Base-by-base conservation (phyloP, 176 grass and related monocot species). In the Typha latifolia region DNA sequence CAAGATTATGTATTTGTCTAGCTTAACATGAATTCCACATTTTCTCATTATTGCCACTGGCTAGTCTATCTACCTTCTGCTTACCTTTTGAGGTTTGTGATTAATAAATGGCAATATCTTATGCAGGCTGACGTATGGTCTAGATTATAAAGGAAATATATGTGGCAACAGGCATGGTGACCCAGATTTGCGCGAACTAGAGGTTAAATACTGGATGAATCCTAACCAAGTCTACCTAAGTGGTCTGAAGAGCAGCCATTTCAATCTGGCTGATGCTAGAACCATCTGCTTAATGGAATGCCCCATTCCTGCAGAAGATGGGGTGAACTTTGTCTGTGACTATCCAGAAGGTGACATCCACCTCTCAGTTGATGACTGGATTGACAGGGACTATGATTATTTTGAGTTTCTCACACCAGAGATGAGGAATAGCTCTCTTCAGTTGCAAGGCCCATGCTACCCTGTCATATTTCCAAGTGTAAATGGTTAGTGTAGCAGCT, bases 251-350 rank as follows among this genome's bases (percentile, higher is more conserved):
- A 15, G 43, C 49, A 85, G 86, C 78, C 84, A 82, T 51, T 27
- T 90, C 50, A 84, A 80, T 77, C 81, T 99, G 47, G 85, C 78
- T 2, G 83, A 99, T 73, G 88, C 94, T 14, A 99, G 86, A 66
- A 67, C 83, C 63, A 82, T 99, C 76, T 99, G 94, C 79, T 67
- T 99, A 48, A 99, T 99, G 94, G 94, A 99, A 65, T 99, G 94
- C 29, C 94, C 94, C 9, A 64, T 78, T 66, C 89, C 89, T 15
- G 77, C 79, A 1, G 76, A 73, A 19, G 94, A 99, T 51, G 89
- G 73, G 2, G 61, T 99, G 32, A 99, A 93, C 69, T 99, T 82
- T 63, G 69, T 99, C 14, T 99, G 94, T 69, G 94, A 99, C 71
- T 99, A 99, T 63, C 94, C 94, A 2, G 94, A 93, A 23, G 94